phyloP scores from a whole-genome alignment of 345 rosid species.

The Pistacia integerrima region DNA sequence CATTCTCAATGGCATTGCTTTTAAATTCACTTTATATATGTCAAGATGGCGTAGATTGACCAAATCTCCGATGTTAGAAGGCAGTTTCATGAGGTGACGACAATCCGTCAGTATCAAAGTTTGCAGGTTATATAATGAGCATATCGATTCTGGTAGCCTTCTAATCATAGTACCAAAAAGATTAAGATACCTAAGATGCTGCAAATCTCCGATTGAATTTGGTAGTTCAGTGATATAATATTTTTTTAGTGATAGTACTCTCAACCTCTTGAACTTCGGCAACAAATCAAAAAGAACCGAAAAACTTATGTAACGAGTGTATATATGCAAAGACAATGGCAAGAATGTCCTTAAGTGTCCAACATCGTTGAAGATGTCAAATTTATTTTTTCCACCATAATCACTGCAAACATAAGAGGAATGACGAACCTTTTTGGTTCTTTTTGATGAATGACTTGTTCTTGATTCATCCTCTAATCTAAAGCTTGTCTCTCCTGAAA shows the following conservation, averaged over 20 bases:
- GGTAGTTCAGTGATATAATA: conserved; percentile 1
- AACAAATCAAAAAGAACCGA: not conserved
- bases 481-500: not conserved
- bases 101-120: conserved; percentile 3
- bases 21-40: not conserved
- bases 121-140: not conserved
- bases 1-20: not conserved
- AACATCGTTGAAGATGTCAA: not conserved
- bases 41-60: conserved; percentile 12
- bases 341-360: not conserved
- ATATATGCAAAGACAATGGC: no score
- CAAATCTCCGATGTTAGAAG: not conserved
- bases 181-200: conserved; percentile 5
- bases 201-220: conserved; percentile 11
- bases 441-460: not conserved
- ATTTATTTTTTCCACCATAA: no score
- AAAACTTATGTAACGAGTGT: not conserved
- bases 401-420: not conserved
- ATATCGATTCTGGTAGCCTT: conserved; percentile 8
- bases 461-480: not conserved
- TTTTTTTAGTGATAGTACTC: not conserved
- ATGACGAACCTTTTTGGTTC: not conserved
- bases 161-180: not conserved
- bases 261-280: not conserved
- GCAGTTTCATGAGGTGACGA: not conserved